phyloP scores from a whole-genome alignment of 1,284 basidiomycete species.

The Ceratobasidium theobromae region DNA sequence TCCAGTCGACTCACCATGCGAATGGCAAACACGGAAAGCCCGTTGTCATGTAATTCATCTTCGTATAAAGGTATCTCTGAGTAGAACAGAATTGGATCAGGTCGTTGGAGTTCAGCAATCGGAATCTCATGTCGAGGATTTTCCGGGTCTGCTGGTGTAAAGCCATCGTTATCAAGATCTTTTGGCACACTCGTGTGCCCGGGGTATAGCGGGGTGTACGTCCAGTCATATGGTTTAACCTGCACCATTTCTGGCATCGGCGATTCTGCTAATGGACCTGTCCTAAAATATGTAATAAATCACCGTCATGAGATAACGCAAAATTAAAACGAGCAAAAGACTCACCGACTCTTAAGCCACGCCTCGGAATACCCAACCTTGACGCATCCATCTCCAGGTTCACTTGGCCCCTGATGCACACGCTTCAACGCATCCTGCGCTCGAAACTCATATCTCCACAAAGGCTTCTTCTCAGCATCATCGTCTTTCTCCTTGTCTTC shows the following conservation, averaged over 20 bases:
- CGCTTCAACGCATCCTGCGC: constrained; percentile 67
- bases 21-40: constrained; percentile 76
- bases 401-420: constrained; percentile 78
- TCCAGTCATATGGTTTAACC: constrained; percentile 96
- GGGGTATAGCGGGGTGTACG: constrained; percentile 87
- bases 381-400: constrained; percentile 81
- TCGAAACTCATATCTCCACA: constrained; percentile 69
- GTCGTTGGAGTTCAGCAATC: constrained; percentile 78
- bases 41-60: constrained; percentile 94
- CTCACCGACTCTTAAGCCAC: constrained; percentile 86
- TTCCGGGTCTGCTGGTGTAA: constrained; percentile 56
- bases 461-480: constrained; percentile 46
- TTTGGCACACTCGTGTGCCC: constrained; percentile 54
- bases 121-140: constrained; percentile 68
- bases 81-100: constrained; percentile 93
- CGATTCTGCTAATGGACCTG: constrained; percentile 60
- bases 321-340: background rate
- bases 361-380: constrained; percentile 93
- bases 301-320: background rate
- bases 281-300: constrained; percentile 50
- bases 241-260: constrained; percentile 72
- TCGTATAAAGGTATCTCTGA: constrained; percentile 91
- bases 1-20: constrained; percentile 67
- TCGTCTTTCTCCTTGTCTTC: constrained; percentile 20
- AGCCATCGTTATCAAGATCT: constrained; percentile 42